phyloP scores from a whole-genome alignment of 2,329 filamentous ascomycete genomes.

The Verticillium alfalfae region DNA sequence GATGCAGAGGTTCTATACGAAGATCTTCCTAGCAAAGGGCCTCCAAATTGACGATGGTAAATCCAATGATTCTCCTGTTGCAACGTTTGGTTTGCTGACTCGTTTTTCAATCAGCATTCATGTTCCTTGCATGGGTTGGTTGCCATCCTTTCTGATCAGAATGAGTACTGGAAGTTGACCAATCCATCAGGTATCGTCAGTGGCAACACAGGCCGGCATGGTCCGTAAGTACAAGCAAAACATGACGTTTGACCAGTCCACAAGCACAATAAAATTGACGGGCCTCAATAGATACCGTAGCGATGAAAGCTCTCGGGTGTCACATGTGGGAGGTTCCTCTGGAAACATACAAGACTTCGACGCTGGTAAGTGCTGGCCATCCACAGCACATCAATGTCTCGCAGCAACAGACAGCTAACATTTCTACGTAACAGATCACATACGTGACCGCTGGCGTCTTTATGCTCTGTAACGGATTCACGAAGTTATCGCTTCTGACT shows the following conservation, averaged over 20 bases:
- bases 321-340: slow-evolving; percentile 14
- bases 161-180: neutral
- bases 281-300: slow-evolving; percentile 1
- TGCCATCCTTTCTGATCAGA: neutral
- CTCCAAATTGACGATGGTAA: slow-evolving; percentile 15
- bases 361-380: slow-evolving; percentile 2
- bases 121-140: slow-evolving; percentile 11
- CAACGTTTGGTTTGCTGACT: neutral
- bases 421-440: slow-evolving; percentile 7
- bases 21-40: slow-evolving; percentile 16
- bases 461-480: slow-evolving; percentile 24
- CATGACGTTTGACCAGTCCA: neutral
- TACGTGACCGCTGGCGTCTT: slow-evolving; percentile 22
- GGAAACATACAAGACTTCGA: slow-evolving; percentile 1
- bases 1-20: slow-evolving; percentile 18
- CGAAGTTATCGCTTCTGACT: slow-evolving; percentile 30
- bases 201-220: slow-evolving; percentile 4
- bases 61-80: neutral
- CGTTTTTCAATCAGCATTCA: slow-evolving; percentile 4
- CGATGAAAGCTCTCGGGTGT: slow-evolving; percentile 10
- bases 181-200: slow-evolving; percentile 1
- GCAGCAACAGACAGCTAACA: slow-evolving; percentile 1
- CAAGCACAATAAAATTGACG: neutral
- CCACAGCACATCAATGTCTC: neutral
- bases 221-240: neutral